Evolutionary conservation across 345 rosid genomes (phyloP), one percentile per base, ranked within the genome.

Genomic region (Cochlearia excelsa): DNA sequence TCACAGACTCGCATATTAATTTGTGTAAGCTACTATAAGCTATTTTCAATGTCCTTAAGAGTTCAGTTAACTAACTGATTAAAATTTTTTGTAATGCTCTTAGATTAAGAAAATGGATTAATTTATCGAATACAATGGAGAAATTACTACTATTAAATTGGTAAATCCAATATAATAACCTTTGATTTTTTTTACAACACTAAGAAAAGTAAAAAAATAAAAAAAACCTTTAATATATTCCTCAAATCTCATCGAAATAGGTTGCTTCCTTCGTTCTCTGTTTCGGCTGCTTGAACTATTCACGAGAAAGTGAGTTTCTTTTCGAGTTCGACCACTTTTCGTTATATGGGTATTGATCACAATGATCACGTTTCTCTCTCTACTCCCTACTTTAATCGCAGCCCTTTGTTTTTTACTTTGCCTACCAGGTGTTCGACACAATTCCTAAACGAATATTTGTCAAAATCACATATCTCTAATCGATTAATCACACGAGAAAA

Each of bases 381-480:
- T 9, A 6, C 1, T 37, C 40, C 23, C 23, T 16, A 16, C 23
- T 16, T 16, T 16, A 16, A 16, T 37, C 7, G 37, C 37, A 3
- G 3, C 37, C 6, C 4, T 34, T 34, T 34, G 3, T 34, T 3
- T 34, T 34, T 3, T 38, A 10, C 29, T 30, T 40, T 59, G 67
- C 71, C 26, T 71, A 53, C 71, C 28, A 65, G 4, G 0, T 53
- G 75, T 59, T 65, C 30, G 75, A 39, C 57, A 47, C 39, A 66
- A 53, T 40, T 45, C 53, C 26, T 30, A 8, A 26, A 2, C 8
- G 46, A 60, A 28, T 34, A 16, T 7, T 40, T 26, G 38, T 53
- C 33, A 35, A 33, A 54, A 35, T 62, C 38, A 11, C 58, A 27
- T 48, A 26, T 59, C 23, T 33, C 28, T 33, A 51, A 33, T 41